A percentile compares a stretch with the other conserved stretches of the same genome.
Evolutionary conservation across 2,329 filamentous ascomycete species (phyloP).

Genomic region (Diaporthe humulicola): DNA sequence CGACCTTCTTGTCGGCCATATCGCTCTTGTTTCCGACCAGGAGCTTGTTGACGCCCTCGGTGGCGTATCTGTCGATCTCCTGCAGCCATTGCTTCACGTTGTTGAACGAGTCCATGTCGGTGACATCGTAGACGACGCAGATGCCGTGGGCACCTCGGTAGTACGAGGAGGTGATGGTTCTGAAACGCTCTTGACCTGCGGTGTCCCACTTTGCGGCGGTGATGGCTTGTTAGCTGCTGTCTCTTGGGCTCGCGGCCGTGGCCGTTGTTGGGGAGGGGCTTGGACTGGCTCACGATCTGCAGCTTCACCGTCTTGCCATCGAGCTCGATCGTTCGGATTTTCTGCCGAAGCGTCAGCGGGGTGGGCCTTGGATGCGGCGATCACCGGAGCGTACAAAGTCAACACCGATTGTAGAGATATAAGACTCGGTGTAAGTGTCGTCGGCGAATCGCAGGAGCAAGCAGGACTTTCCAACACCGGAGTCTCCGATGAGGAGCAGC

Average conservation of each 20-base stretch:
- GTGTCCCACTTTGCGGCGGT: slow-evolving; percentile 86
- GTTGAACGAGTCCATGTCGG: slow-evolving; percentile 99
- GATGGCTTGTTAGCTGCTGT: slow-evolving; percentile 47
- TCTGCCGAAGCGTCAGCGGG: slow-evolving; percentile 68
- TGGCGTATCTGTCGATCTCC: slow-evolving; percentile 99
- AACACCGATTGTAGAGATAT: slow-evolving; percentile 99
- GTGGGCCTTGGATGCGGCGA: background rate
- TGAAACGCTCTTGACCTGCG: slow-evolving; percentile 98
- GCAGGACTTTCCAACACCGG: slow-evolving; percentile 99
- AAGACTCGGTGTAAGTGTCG: slow-evolving; percentile 99
- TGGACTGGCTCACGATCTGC: slow-evolving; percentile 83
- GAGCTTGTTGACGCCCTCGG: slow-evolving; percentile 99
- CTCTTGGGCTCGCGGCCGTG: background rate
- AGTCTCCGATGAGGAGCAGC: slow-evolving; percentile 99
- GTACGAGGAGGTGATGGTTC: slow-evolving; percentile 99
- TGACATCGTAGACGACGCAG: slow-evolving; percentile 99
- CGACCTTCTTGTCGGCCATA: slow-evolving; percentile 99
- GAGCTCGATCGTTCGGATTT: slow-evolving; percentile 99
- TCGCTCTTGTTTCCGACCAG: slow-evolving; percentile 99
- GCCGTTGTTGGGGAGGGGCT: background rate
- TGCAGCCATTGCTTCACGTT: slow-evolving; percentile 99
- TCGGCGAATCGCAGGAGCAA: slow-evolving; percentile 97
- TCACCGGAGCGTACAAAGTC: slow-evolving; percentile 84
- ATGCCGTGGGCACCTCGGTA: slow-evolving; percentile 99
- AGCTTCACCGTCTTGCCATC: slow-evolving; percentile 99